Conservation (phyloP, 352 stramenopile species). For the Stramenopiles sp. region DNA sequence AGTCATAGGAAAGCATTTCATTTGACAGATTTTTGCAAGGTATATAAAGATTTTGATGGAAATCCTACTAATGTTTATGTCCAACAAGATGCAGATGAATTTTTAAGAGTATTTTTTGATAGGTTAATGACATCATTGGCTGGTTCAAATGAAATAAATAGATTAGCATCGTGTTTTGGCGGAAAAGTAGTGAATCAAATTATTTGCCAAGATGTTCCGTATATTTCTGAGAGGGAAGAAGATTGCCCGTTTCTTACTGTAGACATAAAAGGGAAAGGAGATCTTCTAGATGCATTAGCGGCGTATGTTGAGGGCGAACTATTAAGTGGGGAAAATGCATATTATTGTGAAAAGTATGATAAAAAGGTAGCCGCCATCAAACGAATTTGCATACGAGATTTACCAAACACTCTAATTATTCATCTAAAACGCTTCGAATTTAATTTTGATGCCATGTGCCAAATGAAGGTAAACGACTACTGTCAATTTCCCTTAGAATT, state of each 20-base stretch:
- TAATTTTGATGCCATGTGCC: conserved; percentile 61
- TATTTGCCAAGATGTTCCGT: neutral
- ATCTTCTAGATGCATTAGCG: neutral
- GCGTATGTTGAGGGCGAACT: conserved; percentile 56
- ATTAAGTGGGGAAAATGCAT: conserved; percentile 65
- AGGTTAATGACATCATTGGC: conserved; percentile 54
- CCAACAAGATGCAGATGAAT: conserved; percentile 70
- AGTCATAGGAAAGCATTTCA: conserved; percentile 37
- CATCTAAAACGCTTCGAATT: conserved; percentile 73
- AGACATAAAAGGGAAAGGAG: neutral
- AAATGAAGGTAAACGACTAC: conserved; percentile 57
- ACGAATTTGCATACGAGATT: conserved; percentile 57
- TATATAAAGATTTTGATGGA: conserved; percentile 75
- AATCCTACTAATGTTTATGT: conserved; percentile 58
- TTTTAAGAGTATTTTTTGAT: conserved; percentile 67
- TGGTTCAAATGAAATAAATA: neutral
- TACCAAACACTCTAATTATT: conserved; percentile 60
- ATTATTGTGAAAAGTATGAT: conserved; percentile 53
- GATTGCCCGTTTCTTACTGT: neutral
- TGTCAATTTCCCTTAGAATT: conserved; percentile 59
- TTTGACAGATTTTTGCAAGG: conserved; percentile 47
- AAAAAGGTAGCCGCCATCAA: conserved; percentile 65
- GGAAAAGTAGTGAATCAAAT: neutral
- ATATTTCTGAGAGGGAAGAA: neutral
- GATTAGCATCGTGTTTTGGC: neutral